phyloP scores from a whole-genome alignment of 371 early-diverging fungal genomes.

The Dichotomocladium elegans region DNA sequence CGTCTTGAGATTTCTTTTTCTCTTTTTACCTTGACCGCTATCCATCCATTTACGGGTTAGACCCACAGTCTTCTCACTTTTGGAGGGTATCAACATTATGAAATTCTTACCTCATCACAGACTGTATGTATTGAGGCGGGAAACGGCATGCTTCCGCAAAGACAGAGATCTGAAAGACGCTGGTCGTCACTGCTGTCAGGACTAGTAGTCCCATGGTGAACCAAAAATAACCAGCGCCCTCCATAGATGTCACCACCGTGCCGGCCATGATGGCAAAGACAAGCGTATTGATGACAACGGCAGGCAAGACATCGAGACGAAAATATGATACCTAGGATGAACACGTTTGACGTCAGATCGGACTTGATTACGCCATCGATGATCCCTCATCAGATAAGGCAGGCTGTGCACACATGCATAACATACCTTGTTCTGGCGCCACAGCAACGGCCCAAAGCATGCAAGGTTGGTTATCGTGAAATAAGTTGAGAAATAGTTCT shows the following conservation, averaged over 20 bases:
- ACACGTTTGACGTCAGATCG: neutral
- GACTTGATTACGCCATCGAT: neutral
- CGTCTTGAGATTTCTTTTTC: too few relatives aligned
- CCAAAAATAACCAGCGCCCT: slow-evolving; percentile 53
- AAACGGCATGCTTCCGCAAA: slow-evolving; percentile 75
- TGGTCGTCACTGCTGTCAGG: slow-evolving; percentile 59
- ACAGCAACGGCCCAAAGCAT: slow-evolving; percentile 52
- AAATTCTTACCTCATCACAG: slow-evolving; percentile 63
- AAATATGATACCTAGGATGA: neutral
- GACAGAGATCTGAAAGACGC: slow-evolving; percentile 64
- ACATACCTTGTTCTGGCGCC: slow-evolving; percentile 61
- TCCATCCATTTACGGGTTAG: too few relatives aligned
- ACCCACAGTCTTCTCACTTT: too few relatives aligned
- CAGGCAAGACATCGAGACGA: slow-evolving; percentile 19
- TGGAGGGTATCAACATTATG: too few relatives aligned
- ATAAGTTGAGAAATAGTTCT: slow-evolving; percentile 72
- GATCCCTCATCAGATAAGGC: neutral
- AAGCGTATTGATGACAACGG: slow-evolving; percentile 28
- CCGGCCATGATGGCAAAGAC: slow-evolving; percentile 32
- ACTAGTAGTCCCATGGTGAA: slow-evolving; percentile 55
- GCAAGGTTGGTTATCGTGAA: slow-evolving; percentile 61
- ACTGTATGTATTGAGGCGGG: slow-evolving; percentile 68
- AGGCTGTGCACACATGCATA: too few relatives aligned
- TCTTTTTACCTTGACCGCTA: slow-evolving; percentile 60
- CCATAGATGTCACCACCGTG: slow-evolving; percentile 22